Evolutionary conservation across 1,284 basidiomycete genomes (phyloP).

Genomic region (Sanghuangporus sanghuang): DNA sequence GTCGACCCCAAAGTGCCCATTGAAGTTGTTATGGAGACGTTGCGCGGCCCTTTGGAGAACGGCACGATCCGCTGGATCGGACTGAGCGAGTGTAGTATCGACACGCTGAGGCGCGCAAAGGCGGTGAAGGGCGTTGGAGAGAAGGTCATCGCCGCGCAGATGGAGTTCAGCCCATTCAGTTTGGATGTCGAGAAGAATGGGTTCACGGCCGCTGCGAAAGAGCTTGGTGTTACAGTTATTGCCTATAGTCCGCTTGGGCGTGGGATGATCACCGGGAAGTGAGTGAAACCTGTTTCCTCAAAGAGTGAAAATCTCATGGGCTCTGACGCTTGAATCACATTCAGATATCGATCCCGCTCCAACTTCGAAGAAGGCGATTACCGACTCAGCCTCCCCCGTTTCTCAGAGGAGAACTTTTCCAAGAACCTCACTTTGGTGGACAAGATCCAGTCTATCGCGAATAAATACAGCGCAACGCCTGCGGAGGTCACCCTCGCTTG

Average conservation of each 20-base stretch:
- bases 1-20: conserved; percentile 29
- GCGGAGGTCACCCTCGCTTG: conserved; percentile 38
- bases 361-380: conserved; percentile 34
- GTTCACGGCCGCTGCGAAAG: conserved; percentile 26
- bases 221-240: conserved; percentile 33
- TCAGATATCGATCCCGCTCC: conserved; percentile 22
- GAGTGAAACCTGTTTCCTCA: conserved; percentile 14
- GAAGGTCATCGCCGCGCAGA: conserved; percentile 4
- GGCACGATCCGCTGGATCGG: conserved; percentile 32
- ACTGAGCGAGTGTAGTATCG: conserved; percentile 32
- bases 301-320: neutral
- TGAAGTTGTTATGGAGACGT: conserved; percentile 29
- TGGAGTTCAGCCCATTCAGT: conserved; percentile 1
- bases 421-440: conserved; percentile 34
- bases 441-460: conserved; percentile 26
- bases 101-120: conserved; percentile 32
- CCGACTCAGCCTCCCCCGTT: conserved; percentile 28
- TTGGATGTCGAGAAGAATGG: conserved; percentile 25
- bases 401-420: conserved; percentile 32
- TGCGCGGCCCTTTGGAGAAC: conserved; percentile 27
- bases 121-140: conserved; percentile 19
- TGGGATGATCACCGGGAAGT: conserved; percentile 34
- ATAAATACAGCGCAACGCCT: conserved; percentile 27
- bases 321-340: neutral
- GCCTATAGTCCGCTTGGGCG: conserved; percentile 35